Percentiles rank a stretch among this genome's conserved stretches.
Evolutionary conservation across 257 asterid species (phyloP).

Genomic region (Gardenia jasminoides): DNA sequence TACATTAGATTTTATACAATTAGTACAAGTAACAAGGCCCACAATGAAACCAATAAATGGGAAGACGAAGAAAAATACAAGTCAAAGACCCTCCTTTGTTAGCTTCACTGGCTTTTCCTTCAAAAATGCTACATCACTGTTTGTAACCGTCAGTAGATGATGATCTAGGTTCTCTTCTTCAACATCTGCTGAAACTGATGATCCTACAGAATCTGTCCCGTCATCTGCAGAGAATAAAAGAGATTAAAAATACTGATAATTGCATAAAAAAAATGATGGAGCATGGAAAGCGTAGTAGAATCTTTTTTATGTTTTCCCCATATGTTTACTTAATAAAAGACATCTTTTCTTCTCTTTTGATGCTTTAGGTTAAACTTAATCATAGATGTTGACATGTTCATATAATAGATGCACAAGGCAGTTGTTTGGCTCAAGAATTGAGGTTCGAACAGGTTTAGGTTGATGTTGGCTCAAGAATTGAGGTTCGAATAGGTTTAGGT

Average conservation of each 20-base stretch:
- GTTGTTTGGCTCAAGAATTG: background rate
- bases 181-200: slow-evolving; percentile 46
- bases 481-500: too few relatives aligned
- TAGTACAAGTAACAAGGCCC: slow-evolving; percentile 28
- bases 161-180: slow-evolving; percentile 65
- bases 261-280: background rate
- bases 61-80: slow-evolving; percentile 6
- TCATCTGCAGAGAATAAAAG: slow-evolving; percentile 39
- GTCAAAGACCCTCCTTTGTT: slow-evolving; percentile 63
- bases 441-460: too few relatives aligned
- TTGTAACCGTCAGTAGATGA: slow-evolving; percentile 57
- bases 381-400: background rate
- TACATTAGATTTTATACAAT: background rate
- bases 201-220: slow-evolving; percentile 43
- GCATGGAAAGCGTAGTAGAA: background rate
- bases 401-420: background rate
- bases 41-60: slow-evolving; percentile 1
- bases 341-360: background rate
- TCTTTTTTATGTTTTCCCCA: background rate
- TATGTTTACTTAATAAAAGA: background rate
- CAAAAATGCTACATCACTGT: slow-evolving; percentile 69
- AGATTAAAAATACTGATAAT: background rate
- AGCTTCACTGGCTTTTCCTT: slow-evolving; percentile 76
- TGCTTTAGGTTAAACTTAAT: background rate
- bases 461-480: background rate